Evolutionary conservation across 257 asterid genomes (phyloP), one percentile per base, ranked within the genome.

Genomic region (Cynanchum wilfordii): DNA sequence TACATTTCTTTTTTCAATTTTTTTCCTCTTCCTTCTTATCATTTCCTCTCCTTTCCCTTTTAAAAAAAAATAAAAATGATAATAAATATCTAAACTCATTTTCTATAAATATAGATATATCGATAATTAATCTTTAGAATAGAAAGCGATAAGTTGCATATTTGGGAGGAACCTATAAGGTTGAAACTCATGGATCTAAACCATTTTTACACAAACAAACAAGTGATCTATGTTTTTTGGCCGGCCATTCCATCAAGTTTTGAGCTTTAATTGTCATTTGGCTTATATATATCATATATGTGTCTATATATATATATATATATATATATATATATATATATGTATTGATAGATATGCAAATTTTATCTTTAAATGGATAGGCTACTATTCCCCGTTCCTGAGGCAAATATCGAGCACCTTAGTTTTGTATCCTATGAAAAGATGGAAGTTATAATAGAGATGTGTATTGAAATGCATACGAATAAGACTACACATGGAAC

Each of bases 321-420:
- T 56, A 27, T 16, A 67, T 2, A 30, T 2, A 22, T 33, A 30
- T 19, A 57, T 38, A 38, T 38, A 3, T 38, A 36, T 38, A 38
- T 38, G 22, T 64, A 33, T 67, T 55, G 51, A 13, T 29, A 9
- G 27, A 68, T n/a, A n/a, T 57, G 42, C 22, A 68, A 10, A 19
- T 29, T 67, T 33, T 64, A 47, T 47, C 30, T 11, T 30, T 15
- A 52, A 10, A 68, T 75, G 22, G 12, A 24, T 7, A 27, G 25
- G 42, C 24, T 20, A 3, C 57, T 64, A 22, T 38, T 76, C 71
- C 74, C 79, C 75, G 15, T 59, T 69, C 19, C 20, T 22, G 0
- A 50, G 70, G 74, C 70, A 75, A 69, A 59, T 55, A 6, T 38
- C 36, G 25, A 47, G 33, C 36, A 30, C 76, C 76, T 47, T 68